These are phyloP conservation scores for Kwoniella europaea DNA, from an alignment of 768 basidiomycete genomes.

Conservation along the genomic window DNA sequence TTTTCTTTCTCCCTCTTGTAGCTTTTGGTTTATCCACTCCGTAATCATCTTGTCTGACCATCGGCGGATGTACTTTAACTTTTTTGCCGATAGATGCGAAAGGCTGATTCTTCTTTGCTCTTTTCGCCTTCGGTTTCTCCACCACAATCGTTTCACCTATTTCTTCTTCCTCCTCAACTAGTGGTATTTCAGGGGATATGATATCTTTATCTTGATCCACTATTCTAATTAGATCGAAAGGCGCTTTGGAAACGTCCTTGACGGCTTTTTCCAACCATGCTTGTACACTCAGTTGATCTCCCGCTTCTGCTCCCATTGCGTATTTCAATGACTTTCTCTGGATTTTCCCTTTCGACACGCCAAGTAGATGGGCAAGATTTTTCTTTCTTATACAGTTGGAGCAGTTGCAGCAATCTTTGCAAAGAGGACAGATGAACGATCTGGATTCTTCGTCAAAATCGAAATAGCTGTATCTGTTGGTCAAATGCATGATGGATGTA, in stretches of 20 bases:
- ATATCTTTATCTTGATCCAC: conserved; percentile 40
- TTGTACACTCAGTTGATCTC: conserved; percentile 31
- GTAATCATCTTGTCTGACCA: neutral
- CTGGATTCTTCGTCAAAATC: conserved; percentile 51
- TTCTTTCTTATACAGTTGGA: conserved; percentile 48
- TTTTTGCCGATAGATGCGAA: neutral
- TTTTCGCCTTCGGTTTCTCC: conserved; percentile 2
- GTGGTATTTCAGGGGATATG: conserved; percentile 34
- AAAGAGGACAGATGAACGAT: conserved; percentile 55
- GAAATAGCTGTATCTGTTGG: conserved; percentile 49
- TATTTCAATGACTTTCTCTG: conserved; percentile 16
- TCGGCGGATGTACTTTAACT: neutral
- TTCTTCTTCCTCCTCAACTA: conserved; percentile 15
- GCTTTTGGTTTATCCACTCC: conserved; percentile 4
- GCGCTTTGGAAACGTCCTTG: conserved; percentile 23
- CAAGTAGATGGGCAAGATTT: conserved; percentile 42
- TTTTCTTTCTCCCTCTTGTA: conserved; percentile 28
- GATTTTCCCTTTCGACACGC: conserved; percentile 22
- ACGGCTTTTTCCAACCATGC: conserved; percentile 37
- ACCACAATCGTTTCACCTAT: conserved; percentile 6
- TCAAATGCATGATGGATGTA: neutral
- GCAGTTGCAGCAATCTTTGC: conserved; percentile 55
- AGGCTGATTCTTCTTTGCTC: conserved; percentile 3
- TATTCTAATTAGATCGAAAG: conserved; percentile 43
- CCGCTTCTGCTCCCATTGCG: conserved; percentile 11